A percentile compares a stretch with the other conserved stretches of the same genome.
These are phyloP conservation scores for Inga laurina DNA, from an alignment of 306 rosid species.

Conservation along the genomic window DNA sequence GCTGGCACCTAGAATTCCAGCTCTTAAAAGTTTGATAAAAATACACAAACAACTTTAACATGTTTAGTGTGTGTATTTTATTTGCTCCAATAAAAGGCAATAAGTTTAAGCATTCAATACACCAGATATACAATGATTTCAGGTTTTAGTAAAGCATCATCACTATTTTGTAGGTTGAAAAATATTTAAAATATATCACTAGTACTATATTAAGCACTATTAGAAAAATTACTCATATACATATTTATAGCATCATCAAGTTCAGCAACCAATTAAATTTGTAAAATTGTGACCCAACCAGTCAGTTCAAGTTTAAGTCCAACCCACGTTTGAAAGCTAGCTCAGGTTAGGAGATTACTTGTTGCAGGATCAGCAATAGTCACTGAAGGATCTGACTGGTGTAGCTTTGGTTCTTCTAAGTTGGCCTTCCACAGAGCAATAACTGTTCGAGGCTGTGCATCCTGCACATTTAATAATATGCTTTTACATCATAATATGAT, in stretches of 20 bases:
- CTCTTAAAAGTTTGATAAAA: not conserved
- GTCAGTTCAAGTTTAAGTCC: not conserved
- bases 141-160: not conserved
- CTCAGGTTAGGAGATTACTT: slow-evolving; percentile 56
- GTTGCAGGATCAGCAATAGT: slow-evolving; percentile 49
- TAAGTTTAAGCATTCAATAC: not conserved
- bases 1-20: not conserved
- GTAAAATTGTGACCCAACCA: not conserved
- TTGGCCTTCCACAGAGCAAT: slow-evolving; percentile 82
- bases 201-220: not conserved
- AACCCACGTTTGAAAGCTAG: not conserved
- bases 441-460: slow-evolving; percentile 70
- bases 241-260: not conserved
- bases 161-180: not conserved
- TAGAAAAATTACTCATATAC: not conserved
- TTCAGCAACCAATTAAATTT: not conserved
- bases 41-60: not conserved
- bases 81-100: not conserved
- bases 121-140: not conserved
- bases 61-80: not conserved
- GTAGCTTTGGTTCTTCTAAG: slow-evolving; percentile 77
- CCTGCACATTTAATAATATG: slow-evolving; percentile 58
- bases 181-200: not conserved
- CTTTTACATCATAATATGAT: slow-evolving; percentile 24
- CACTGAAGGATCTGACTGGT: slow-evolving; percentile 83